Evolutionary conservation across 2,329 filamentous ascomycete species (phyloP), one percentile per base, ranked within the genome.

Genomic region (Cladosporium sp.): DNA sequence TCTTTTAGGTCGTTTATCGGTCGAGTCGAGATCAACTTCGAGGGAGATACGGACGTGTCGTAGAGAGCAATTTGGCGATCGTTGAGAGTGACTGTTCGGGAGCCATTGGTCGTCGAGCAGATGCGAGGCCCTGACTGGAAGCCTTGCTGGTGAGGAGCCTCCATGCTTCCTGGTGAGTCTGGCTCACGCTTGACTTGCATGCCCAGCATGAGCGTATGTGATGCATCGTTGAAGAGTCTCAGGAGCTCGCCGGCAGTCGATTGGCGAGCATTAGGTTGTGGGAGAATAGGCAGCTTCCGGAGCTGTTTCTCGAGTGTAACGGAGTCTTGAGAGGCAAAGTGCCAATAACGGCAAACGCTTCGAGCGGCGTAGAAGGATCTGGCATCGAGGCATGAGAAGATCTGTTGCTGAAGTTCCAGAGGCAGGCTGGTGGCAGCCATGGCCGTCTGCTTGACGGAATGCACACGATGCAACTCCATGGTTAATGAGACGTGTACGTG

Each of bases 401-500:
- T 53, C 19, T 64, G 63, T 53, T 66, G 64, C 43, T 64, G 64
- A 29, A 67, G 53, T 48, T 67, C 64, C 11, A 66, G 52, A 30
- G 63, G 64, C 4, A 67, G 56, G 41, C 54, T 51, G 9, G 60
- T 60, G 5, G 60, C 57, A 39, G 60, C 50, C 40, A 54, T 52
- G n/a, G 47, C 30, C 22, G 47, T 50, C 47, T 50, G 47, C 18
- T 48, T 39, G 36, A 48, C 45, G 16, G 45, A 48, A 15, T 48
- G 45, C 16, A 48, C 45, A 18, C 45, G 45, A 39, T 48, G 45
- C 27, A 48, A 27, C 29, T 48, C 45, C 45, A 48, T 48, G 19
- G 27, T 25, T 2, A 35, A 18, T 40, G 38, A 40, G 3, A 5
- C n/a, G 15, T 13, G 13, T 7, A 15, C 12, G n/a, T 35, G 32